phyloP scores from a whole-genome alignment of 805 yeast species.

The Crinitomyces ghanaensis region DNA sequence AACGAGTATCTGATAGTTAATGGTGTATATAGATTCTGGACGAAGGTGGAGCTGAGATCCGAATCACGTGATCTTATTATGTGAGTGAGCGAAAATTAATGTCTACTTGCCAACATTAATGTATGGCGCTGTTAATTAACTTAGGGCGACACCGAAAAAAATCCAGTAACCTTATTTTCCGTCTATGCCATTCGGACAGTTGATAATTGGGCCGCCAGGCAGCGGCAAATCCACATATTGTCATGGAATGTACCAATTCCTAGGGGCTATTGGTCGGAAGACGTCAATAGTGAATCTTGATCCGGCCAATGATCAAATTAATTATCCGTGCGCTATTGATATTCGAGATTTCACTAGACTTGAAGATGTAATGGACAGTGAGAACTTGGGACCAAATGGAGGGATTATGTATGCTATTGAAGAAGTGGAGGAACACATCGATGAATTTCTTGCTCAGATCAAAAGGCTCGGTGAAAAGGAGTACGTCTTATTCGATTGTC shows the following conservation, averaged over 20 bases:
- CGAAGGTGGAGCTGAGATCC: too few relatives aligned
- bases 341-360: constrained; percentile 65
- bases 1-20: too few relatives aligned
- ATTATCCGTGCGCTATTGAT: constrained; percentile 66
- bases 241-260: constrained; percentile 80
- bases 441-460: constrained; percentile 46
- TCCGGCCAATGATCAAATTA: constrained; percentile 71
- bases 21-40: too few relatives aligned
- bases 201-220: constrained; percentile 97
- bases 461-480: constrained; percentile 44
- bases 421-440: constrained; percentile 42
- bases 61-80: too few relatives aligned
- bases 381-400: constrained; percentile 76
- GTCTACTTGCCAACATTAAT: too few relatives aligned
- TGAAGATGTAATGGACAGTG: constrained; percentile 67
- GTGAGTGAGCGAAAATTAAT: too few relatives aligned
- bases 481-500: constrained; percentile 76
- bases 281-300: constrained; percentile 79
- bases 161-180: too few relatives aligned
- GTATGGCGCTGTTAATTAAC: too few relatives aligned
- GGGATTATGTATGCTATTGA: constrained; percentile 86
- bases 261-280: constrained; percentile 88
- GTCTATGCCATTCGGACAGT: constrained; percentile 60
- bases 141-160: too few relatives aligned
- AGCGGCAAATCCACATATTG: constrained; percentile 95